phyloP scores from a whole-genome alignment of 257 asterid genomes.

The Petunia axillaris region DNA sequence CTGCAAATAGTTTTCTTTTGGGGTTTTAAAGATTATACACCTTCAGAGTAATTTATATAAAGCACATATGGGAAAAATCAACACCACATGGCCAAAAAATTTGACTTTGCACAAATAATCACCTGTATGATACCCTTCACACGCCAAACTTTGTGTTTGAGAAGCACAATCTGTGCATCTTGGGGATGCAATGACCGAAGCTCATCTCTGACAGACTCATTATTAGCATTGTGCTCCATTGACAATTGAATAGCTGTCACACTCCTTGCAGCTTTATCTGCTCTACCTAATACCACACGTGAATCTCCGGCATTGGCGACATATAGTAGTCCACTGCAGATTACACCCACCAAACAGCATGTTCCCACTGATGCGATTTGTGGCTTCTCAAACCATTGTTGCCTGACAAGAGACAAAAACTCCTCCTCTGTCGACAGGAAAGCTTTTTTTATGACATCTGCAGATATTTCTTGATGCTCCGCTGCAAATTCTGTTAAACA shows the following conservation, averaged over 20 bases:
- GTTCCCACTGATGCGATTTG: conserved; percentile 92
- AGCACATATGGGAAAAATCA: neutral
- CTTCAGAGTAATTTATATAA: neutral
- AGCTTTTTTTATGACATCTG: conserved; percentile 68
- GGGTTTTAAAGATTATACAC: neutral
- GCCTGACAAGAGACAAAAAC: conserved; percentile 71
- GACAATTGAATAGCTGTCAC: conserved; percentile 73
- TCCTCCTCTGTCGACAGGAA: conserved; percentile 89
- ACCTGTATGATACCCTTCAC: conserved; percentile 98
- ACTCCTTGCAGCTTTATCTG: conserved; percentile 55
- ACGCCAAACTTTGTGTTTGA: conserved; percentile 93
- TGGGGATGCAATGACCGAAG: conserved; percentile 73
- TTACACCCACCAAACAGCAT: conserved; percentile 89
- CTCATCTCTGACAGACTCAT: conserved; percentile 76
- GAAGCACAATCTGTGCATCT: conserved; percentile 81
- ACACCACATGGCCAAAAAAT: neutral
- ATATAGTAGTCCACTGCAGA: conserved; percentile 71
- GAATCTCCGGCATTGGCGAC: conserved; percentile 96
- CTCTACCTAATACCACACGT: conserved; percentile 80
- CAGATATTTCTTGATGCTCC: conserved; percentile 71
- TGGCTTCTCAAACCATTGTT: conserved; percentile 72
- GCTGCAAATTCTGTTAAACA: conserved; percentile 58
- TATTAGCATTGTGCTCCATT: conserved; percentile 79
- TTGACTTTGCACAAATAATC: neutral
- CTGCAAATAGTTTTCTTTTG: neutral